Base-by-base conservation (phyloP, 1,284 basidiomycete species). In the Sanghuangporus sanghuang region DNA sequence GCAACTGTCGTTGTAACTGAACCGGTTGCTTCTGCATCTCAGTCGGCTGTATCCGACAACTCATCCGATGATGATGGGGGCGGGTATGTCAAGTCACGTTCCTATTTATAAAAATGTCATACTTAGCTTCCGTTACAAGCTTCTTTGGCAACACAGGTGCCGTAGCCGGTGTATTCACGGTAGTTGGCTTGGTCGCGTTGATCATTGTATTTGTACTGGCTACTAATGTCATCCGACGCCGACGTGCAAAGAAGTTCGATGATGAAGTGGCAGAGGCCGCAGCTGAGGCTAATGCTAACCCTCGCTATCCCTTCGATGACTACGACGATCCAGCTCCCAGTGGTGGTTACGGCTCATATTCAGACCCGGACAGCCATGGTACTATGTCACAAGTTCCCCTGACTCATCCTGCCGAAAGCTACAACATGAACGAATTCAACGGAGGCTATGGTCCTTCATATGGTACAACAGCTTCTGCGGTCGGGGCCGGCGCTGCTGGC, bases 61-160 rank as follows among this genome's bases (percentile, higher is more conserved):
- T 52, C 39, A 35, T 53, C 46, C 38, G 42, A 48, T 32, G 27
- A 32, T 32, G 27, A 32, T 39, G 50, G 21, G 55, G 48, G 16
- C 11, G 12, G 35, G 54, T 36, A 49, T 56, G 35, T 44, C 42
- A 59, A 35, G 9, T 23, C 57, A 54, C 48, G 23, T 53, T 39
- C 42, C 12, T 21, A 27, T 27, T 46, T 18, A 8, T 58, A 23
- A 40, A 21, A 49, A n/a, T 53, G 23, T 18, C n/a, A 27, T 16
- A 18, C 27, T 64, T 50, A 12, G 38, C 42, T 53, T 59, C 39
- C 18, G 49, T 38, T 53, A 46, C 42, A 2, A 89, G 88, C 53
- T 91, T 91, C 76, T 86, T 89, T 71, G 66, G 79, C 59, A 90
- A 91, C 75, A 89, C 75, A 54, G 86, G 82, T 35, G 88, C 86